Conservation (phyloP, 1,139 yeast genomes). For the Sugiyamaella xylanicola region DNA sequence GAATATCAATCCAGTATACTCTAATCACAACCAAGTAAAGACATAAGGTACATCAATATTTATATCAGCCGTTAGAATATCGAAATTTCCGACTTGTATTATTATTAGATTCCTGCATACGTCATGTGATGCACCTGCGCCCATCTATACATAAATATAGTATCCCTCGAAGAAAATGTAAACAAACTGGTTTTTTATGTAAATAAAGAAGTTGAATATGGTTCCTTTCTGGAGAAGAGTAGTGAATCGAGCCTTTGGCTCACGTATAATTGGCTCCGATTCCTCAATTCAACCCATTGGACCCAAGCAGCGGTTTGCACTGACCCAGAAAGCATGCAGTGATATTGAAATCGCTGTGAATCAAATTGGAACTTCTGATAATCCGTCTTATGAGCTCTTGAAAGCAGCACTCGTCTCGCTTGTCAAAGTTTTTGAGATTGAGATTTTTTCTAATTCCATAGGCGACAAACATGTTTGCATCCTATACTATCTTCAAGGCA, state of each 20-base stretch:
- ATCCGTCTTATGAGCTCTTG: constrained; percentile 12
- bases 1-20: too few relatives aligned
- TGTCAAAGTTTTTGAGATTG: constrained; percentile 21
- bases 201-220: too few relatives aligned
- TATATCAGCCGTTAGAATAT: too few relatives aligned
- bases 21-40: too few relatives aligned
- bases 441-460: constrained; percentile 13
- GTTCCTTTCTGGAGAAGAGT: constrained; percentile 9
- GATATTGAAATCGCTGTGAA: constrained; percentile 18
- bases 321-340: constrained; percentile 28
- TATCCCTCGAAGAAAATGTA: constrained; percentile 3
- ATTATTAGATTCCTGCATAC: background rate
- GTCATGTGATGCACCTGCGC: constrained; percentile 4
- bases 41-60: too few relatives aligned
- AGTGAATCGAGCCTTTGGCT: background rate
- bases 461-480: constrained; percentile 23
- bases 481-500: constrained; percentile 28
- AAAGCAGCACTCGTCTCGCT: constrained; percentile 15
- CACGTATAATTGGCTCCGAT: background rate
- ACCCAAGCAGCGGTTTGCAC: constrained; percentile 25
- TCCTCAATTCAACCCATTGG: background rate
- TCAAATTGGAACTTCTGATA: background rate
- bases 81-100: too few relatives aligned
- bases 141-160: constrained; percentile 4
- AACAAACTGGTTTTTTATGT: too few relatives aligned